Evolutionary conservation across 2,329 filamentous ascomycete species (phyloP), one percentile per base, ranked within the genome.

Genomic region (Botryotinia narcissicola): DNA sequence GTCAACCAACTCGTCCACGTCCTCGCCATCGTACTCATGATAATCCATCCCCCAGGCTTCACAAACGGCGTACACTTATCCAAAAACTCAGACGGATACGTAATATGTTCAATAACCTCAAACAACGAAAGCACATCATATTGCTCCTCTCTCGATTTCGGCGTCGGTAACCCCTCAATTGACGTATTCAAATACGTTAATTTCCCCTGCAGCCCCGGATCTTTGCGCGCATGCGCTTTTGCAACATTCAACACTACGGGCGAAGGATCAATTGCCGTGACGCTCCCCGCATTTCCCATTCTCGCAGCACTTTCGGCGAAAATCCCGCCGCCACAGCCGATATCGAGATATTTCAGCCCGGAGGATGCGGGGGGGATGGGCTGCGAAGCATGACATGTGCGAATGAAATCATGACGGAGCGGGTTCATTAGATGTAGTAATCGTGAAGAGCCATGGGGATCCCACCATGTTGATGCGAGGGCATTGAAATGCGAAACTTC

Each of bases 391-490:
- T 91, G 88, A 81, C 95, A 98, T 75, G 85, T 84, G 35, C 87
- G 87, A 82, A 98, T 96, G 84, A 98, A 98, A 83, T 94, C 91
- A 84, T 98, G 95, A 48, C 96, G 94, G 63, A 97, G 89, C 2
- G 96, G 96, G 84, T 99, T 98, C 95, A 99, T 98, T 77, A 97
- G 91, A 83, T 99, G 96, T 3, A 99, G 90, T 74, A 98, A 90
- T 57, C 95, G 90, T 6, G 94, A 98, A 10, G 95, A 92, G 70
- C 96, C 96, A 81, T 97, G 91, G 1, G 95, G 93, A 83, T 98
- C 95, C 96, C 96, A 99, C 96, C 96, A 99, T 79, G 92, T 92
- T 77, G 93, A 93, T 77, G 96, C 96, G 80, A 99, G 93, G 76
- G 90, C 90, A 80, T 94, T 94, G 88, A 99, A 99, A 85, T 99